A percentile compares a stretch with the other conserved stretches of the same genome.
phyloP scores from a whole-genome alignment of 2,329 filamentous ascomycete species.

The Colletotrichum coccodes region DNA sequence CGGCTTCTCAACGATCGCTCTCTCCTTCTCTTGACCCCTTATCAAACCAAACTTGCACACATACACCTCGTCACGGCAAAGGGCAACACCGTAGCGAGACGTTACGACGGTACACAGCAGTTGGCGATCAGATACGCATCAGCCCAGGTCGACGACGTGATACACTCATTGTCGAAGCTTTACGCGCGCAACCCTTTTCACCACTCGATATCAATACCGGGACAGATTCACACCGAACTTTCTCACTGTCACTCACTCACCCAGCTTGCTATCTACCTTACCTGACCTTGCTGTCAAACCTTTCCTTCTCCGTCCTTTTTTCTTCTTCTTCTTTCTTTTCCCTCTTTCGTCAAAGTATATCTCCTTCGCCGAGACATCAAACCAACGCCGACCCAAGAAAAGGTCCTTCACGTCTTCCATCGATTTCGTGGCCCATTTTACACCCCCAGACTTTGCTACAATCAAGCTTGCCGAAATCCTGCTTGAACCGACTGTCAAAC shows the following conservation, averaged over 20 bases:
- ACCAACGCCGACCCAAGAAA: neutral
- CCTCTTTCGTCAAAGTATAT: neutral
- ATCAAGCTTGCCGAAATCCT: neutral
- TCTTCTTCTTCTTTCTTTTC: conserved; percentile 6
- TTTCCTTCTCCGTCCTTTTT: neutral
- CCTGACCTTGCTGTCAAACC: neutral
- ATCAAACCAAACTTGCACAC: conserved; percentile 16
- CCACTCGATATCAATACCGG: conserved; percentile 1
- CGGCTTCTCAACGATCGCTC: conserved; percentile 14
- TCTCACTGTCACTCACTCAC: neutral
- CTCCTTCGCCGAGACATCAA: conserved; percentile 4
- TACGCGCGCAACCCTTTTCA: neutral
- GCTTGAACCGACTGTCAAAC: conserved; percentile 1
- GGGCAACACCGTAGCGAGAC: conserved; percentile 15
- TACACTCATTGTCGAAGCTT: conserved; percentile 7
- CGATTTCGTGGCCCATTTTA: conserved; percentile 8
- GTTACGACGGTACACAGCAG: conserved; percentile 8
- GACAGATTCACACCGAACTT: neutral
- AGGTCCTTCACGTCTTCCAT: conserved; percentile 2
- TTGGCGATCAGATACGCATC: neutral
- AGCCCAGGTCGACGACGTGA: neutral
- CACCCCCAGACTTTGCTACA: neutral
- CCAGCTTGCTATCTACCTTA: neutral
- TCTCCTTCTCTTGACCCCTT: conserved; percentile 15
- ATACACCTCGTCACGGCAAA: conserved; percentile 14